Evolutionary conservation across 345 rosid species (phyloP).

Genomic region (Zanthoxylum bungeanum): DNA sequence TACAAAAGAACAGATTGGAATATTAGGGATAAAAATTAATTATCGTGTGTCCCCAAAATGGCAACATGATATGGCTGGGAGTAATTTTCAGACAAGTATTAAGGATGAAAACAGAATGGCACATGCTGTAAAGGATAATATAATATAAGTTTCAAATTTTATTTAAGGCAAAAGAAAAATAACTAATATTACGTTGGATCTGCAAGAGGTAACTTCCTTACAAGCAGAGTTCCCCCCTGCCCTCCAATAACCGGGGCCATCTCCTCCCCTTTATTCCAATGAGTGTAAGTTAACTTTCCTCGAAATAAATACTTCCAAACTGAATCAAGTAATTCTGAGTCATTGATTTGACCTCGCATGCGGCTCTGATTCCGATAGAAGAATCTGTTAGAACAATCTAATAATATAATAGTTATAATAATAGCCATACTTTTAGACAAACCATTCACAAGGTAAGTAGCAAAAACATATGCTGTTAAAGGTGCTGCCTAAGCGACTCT

Average conservation of each 20-base stretch:
- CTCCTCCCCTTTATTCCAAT: slow-evolving; percentile 63
- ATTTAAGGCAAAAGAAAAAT: slow-evolving; percentile 2
- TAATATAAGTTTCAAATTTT: neutral
- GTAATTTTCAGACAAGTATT: neutral
- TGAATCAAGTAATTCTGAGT: slow-evolving; percentile 41
- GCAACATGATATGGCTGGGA: neutral
- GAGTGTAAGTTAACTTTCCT: slow-evolving; percentile 74
- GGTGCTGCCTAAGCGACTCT: too few species aligned
- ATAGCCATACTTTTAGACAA: neutral
- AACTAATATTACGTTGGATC: slow-evolving; percentile 50
- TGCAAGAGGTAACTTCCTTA: slow-evolving; percentile 71
- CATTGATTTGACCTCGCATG: slow-evolving; percentile 51
- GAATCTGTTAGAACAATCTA: slow-evolving; percentile 12
- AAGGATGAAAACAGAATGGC: neutral
- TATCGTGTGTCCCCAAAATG: neutral
- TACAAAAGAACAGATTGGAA: too few species aligned
- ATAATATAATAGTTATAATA: neutral
- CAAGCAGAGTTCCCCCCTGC: slow-evolving; percentile 71
- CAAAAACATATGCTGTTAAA: too few species aligned
- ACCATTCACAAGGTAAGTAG: slow-evolving; percentile 1
- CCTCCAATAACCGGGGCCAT: slow-evolving; percentile 66
- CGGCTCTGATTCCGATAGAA: slow-evolving; percentile 50
- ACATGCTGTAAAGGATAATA: neutral
- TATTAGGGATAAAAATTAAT: neutral
- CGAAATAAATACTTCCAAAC: slow-evolving; percentile 64